Conservation (phyloP, 2,329 filamentous ascomycete species). For the Fusarium temperatum region DNA sequence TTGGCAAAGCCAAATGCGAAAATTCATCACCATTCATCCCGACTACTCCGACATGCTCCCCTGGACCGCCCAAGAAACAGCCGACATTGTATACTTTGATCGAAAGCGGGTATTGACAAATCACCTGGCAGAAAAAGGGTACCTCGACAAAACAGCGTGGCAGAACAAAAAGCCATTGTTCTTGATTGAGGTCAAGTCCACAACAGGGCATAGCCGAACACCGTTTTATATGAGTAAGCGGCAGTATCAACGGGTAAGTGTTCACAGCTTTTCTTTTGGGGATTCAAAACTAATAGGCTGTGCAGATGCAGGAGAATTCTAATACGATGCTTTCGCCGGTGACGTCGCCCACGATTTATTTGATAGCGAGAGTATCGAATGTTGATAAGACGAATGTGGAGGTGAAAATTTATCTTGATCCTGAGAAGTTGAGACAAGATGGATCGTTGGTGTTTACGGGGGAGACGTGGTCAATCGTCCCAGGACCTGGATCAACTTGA, state of each 20-base stretch:
- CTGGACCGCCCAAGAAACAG: conserved; percentile 55
- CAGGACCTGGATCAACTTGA: neutral
- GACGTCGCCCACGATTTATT: conserved; percentile 45
- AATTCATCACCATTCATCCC: conserved; percentile 49
- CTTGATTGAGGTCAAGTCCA: conserved; percentile 63
- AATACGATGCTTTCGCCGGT: neutral
- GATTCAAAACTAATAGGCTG: neutral
- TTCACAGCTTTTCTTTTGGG: neutral
- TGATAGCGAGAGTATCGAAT: conserved; percentile 54
- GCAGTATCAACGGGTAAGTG: conserved; percentile 54
- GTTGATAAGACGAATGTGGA: conserved; percentile 44
- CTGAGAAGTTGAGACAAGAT: conserved; percentile 39
- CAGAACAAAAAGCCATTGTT: conserved; percentile 48
- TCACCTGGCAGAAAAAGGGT: conserved; percentile 47
- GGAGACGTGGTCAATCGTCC: conserved; percentile 27
- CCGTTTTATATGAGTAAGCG: conserved; percentile 58
- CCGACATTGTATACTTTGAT: conserved; percentile 59
- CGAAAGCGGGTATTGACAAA: conserved; percentile 44
- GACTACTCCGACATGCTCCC: conserved; percentile 51
- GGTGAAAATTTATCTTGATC: conserved; percentile 52
- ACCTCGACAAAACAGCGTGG: conserved; percentile 45
- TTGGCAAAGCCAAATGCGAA: conserved; percentile 60
- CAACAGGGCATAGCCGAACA: conserved; percentile 47
- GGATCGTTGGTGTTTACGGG: conserved; percentile 35
- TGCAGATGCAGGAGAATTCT: conserved; percentile 38